Evolutionary conservation across 2,329 filamentous ascomycete species (phyloP), one percentile per base, ranked within the genome.

Genomic region (Colletotrichum lini): DNA sequence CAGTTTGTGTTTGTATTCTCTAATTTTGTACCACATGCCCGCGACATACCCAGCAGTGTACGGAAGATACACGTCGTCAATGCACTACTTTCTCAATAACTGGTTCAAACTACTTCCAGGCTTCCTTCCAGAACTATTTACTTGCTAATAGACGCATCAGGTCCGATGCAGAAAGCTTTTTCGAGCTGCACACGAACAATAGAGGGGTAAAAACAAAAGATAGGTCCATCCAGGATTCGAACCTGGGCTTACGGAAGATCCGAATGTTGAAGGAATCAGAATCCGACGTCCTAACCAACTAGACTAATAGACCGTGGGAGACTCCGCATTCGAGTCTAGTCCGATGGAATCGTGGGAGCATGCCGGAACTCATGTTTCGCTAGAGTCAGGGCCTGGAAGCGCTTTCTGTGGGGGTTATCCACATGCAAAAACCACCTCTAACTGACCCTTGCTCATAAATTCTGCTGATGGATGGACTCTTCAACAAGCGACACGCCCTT

Each of bases 181-280:
- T 30, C 15, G 7, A 53, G 30, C 26, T 26, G 30, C 30, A 8
- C 8, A 8, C 30, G 30, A 53, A 8, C 8, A 53, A 5, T 18
- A 8, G 16, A 2, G 4, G 9, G n/a, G 4, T 10, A 13, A 16
- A 18, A 4, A 2, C 2, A 3, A 40, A 16, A 44, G 6, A 6
- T 1, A 71, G 65, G 45, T 68, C 68, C 52, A 84, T 80, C 65
- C 65, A 68, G 63, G 67, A 62, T 67, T 67, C 63, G 63, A 70
- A 70, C 67, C 63, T 70, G 65, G 68, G 68, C 65, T 12, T 63
- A 71, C 64, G 56, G 58, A 71, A 68, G 0, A 26, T 26, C 53
- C 35, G 45, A 52, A 5, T 12, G 13, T n/a, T 35, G 30, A 35
- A 2, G 2, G 1, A 47, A n/a, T 71, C 68, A 63, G 68, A 63